Evolutionary conservation across 1,139 yeast genomes (phyloP).

Genomic region (Kazachstania sp.): DNA sequence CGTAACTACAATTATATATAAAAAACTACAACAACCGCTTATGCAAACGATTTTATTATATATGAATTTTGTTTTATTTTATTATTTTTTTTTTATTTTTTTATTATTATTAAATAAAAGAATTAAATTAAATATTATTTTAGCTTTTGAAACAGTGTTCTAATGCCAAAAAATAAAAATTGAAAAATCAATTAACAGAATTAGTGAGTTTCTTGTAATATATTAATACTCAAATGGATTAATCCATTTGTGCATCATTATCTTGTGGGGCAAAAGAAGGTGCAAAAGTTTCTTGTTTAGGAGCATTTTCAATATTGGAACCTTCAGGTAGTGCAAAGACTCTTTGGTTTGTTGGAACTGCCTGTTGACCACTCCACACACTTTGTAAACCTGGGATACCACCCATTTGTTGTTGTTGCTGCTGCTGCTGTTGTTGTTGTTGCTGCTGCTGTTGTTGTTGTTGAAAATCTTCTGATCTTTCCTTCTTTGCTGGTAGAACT

Average conservation of each 20-base stretch:
- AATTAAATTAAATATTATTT: constrained; percentile 5
- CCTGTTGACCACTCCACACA: constrained; percentile 6
- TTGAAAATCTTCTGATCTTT: neutral
- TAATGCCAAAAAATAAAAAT: no score
- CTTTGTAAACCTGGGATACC: constrained; percentile 1
- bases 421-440: constrained; percentile 6
- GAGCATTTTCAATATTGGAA: constrained; percentile 56
- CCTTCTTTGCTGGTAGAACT: constrained; percentile 20
- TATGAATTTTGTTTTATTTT: constrained; percentile 7
- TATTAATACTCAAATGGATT: neutral
- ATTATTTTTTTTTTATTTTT: constrained; percentile 11
- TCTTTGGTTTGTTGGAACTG: constrained; percentile 42
- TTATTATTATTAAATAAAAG: constrained; percentile 8
- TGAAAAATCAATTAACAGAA: neutral
- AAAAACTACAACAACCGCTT: constrained; percentile 11
- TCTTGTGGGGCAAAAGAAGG: constrained; percentile 17
- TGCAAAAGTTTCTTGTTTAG: constrained; percentile 33
- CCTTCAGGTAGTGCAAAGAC: constrained; percentile 74
- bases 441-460: no score
- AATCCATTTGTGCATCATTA: constrained; percentile 26
- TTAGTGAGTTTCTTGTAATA: neutral
- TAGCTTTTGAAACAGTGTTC: neutral
- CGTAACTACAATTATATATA: neutral
- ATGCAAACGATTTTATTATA: constrained; percentile 18
- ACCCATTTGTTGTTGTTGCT: neutral